Conservation (phyloP, 2,329 filamentous ascomycete species). For the Penicillium corylophilum region DNA sequence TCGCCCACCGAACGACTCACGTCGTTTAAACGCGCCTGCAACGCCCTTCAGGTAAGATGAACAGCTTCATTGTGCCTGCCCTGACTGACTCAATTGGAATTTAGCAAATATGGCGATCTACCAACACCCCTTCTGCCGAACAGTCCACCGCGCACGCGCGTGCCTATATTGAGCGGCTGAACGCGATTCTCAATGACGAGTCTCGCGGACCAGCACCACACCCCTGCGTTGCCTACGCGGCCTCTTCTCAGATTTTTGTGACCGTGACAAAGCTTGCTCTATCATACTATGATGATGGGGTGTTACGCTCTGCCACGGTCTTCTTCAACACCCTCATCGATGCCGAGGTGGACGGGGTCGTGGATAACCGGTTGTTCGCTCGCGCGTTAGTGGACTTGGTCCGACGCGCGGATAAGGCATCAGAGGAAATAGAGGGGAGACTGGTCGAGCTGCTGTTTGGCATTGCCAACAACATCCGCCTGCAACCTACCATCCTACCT, state of each 20-base stretch:
- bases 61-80: not conserved
- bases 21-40: constrained; percentile 62
- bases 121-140: constrained; percentile 52
- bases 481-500: constrained; percentile 80
- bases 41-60: constrained; percentile 54
- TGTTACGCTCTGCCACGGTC: constrained; percentile 79
- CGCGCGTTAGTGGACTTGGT: constrained; percentile 83
- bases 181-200: constrained; percentile 78
- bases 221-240: constrained; percentile 84
- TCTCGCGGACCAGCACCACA: constrained; percentile 84
- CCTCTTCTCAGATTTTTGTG: constrained; percentile 83
- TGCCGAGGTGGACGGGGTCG: constrained; percentile 92
- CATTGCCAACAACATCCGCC: constrained; percentile 90
- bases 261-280: constrained; percentile 86
- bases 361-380: constrained; percentile 83
- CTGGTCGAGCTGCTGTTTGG: constrained; percentile 94
- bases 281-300: constrained; percentile 77
- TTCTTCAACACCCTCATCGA: constrained; percentile 93
- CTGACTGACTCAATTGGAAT: constrained; percentile 6
- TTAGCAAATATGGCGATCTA: constrained; percentile 62
- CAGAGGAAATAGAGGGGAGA: constrained; percentile 78
- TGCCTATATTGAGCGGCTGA: constrained; percentile 56
- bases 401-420: constrained; percentile 65
- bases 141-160: constrained; percentile 52
- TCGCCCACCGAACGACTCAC: constrained; percentile 61